Base-by-base conservation (phyloP, 164 flowering plant species). In the Magnolia kwangsiensis region DNA sequence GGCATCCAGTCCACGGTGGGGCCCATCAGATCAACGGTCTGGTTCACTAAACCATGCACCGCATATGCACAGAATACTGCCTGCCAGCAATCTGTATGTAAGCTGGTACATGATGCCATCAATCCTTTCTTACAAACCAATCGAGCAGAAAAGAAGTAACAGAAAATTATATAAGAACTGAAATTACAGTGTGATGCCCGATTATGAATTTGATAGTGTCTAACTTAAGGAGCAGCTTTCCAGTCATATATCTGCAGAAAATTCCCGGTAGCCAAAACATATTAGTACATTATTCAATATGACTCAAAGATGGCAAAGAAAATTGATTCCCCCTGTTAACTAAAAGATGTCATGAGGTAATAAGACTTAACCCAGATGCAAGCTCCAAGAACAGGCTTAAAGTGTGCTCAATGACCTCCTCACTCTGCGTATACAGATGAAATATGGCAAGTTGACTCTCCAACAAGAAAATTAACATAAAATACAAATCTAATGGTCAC, bases 391-490 rank as follows among this genome's bases (percentile, higher is more conserved):
- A 96, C 79, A 96, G 83, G 84, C 89, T 92, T 74, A 96, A 85
- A 20, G 98, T 94, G 77, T 96, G 98, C 77, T 89, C 95, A 82
- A 96, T 91, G 77, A 93, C 97, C 75, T 92, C 99, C 80, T 92
- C 97, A 77, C 96, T 85, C 99, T 96, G 91, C 82, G 83, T 3
- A 75, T 23, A 74, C 51, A 75, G 45, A 68, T 16, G 74, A 76
- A 51, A 50, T 74, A 24, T 74, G 21, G 31, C 18, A 74, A 7
- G 58, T 37, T 72, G 23, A 50, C 18, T 27, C 31, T 13, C 16
- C 37, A 50, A 50, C 21, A 59, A 61, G 37, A 13, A 13, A 67
- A 10, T 3, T n/a, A 51, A 45, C 4, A 72, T 7, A 8, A 75
- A 51, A 69, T 69, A 72, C 66, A 1, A 63, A 61, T 8, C 7